A percentile compares a stretch with the other conserved stretches of the same genome.
These are phyloP conservation scores for Euphorbia celastroides DNA, from an alignment of 441 rosid genomes.

Conservation along the genomic window DNA sequence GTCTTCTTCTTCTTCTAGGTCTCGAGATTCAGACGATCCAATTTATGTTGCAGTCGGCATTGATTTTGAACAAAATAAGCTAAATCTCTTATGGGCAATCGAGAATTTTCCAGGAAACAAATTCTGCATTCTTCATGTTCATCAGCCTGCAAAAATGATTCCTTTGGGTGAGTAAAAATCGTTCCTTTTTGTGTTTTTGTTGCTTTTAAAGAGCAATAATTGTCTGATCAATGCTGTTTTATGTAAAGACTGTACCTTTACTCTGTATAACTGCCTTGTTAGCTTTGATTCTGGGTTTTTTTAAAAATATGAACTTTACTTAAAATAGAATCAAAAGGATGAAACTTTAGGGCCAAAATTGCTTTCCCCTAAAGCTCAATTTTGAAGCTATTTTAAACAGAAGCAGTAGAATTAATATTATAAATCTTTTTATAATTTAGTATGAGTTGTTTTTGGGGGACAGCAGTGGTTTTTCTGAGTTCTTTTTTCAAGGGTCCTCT, in stretches of 20 bases:
- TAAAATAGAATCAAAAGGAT: not conserved
- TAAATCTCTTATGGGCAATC: conserved; percentile 57
- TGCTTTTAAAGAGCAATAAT: not conserved
- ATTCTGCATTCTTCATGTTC: conserved; percentile 56
- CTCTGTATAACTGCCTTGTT: not conserved
- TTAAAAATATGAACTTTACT: not conserved
- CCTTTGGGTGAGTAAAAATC: conserved; percentile 23
- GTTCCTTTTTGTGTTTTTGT: not conserved
- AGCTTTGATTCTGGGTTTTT: not conserved
- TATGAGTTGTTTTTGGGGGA: too few relatives aligned
- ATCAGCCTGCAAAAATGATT: conserved; percentile 33
- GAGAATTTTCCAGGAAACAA: conserved; percentile 39
- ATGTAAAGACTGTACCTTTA: not conserved
- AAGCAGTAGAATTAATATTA: too few relatives aligned
- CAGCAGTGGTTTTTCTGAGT: too few relatives aligned
- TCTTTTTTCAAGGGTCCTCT: too few relatives aligned
- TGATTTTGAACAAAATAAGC: conserved; percentile 46
- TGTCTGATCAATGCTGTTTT: not conserved
- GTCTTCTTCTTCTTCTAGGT: conserved; percentile 19
- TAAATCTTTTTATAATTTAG: too few relatives aligned
- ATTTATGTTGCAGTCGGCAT: conserved; percentile 60
- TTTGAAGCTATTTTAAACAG: too few relatives aligned
- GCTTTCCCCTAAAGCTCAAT: too few relatives aligned
- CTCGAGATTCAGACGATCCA: conserved; percentile 31
- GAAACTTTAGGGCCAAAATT: too few relatives aligned